phyloP scores from a whole-genome alignment of 768 basidiomycete genomes.

The Hericium rajendrae region DNA sequence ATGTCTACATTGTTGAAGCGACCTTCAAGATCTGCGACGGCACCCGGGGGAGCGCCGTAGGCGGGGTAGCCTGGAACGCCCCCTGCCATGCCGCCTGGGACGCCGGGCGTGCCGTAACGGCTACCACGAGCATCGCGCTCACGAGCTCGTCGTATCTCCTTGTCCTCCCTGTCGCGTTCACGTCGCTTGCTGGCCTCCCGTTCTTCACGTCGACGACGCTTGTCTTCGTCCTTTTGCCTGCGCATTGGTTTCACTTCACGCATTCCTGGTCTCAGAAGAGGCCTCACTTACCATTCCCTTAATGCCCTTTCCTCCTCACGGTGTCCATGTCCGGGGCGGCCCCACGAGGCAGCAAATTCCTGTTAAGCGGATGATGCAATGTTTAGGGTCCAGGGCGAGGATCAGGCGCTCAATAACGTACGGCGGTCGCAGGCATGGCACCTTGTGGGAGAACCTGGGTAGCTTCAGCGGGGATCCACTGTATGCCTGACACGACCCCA shows the following conservation, averaged over 20 bases:
- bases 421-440: conserved; percentile 49
- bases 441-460: conserved; percentile 50
- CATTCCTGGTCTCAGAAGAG: too few species aligned
- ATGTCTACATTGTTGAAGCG: conserved; percentile 23
- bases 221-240: conserved; percentile 35
- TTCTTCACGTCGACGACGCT: conserved; percentile 45
- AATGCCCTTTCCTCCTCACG: conserved; percentile 13
- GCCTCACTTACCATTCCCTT: conserved; percentile 11
- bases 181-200: conserved; percentile 30
- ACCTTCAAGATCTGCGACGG: conserved; percentile 28
- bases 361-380: conserved; percentile 17
- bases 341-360: conserved; percentile 55
- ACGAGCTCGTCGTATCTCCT: conserved; percentile 46
- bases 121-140: conserved; percentile 40
- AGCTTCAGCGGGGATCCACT: conserved; percentile 62
- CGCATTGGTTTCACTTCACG: background rate
- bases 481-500: conserved; percentile 57
- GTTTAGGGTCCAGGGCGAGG: background rate
- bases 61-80: background rate
- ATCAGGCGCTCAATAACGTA: conserved; percentile 21
- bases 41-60: conserved; percentile 15
- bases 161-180: conserved; percentile 31
- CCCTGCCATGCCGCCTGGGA: background rate
- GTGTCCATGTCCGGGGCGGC: conserved; percentile 24
- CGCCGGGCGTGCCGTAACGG: conserved; percentile 18